Percentiles rank a stretch among this genome's conserved stretches.
Conservation (phyloP, 805 yeast genomes). For the Debaryomyces castellii region DNA sequence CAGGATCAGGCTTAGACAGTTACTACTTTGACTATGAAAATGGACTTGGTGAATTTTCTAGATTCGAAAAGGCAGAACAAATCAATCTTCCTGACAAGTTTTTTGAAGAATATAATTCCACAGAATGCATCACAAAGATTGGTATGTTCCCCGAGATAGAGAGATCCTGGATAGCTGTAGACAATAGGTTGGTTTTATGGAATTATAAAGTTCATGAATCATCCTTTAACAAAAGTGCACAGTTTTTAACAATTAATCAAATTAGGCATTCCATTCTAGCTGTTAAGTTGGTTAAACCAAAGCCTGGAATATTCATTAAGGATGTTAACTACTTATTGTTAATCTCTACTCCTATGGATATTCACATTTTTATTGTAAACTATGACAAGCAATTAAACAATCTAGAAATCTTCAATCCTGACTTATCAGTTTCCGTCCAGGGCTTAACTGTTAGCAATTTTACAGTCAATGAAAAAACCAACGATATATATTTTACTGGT, state of each 20-base stretch:
- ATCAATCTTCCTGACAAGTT: constrained; percentile 79
- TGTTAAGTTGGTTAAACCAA: constrained; percentile 79
- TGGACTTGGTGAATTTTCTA: constrained; percentile 56
- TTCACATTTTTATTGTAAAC: constrained; percentile 75
- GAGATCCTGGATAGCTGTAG: constrained; percentile 84
- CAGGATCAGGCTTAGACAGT: constrained; percentile 53
- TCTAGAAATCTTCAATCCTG: constrained; percentile 76
- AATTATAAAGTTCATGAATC: constrained; percentile 61
- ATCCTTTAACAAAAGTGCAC: constrained; percentile 43
- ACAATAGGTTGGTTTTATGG: constrained; percentile 83
- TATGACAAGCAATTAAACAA: constrained; percentile 42
- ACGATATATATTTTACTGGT: constrained; percentile 85
- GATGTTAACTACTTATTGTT: constrained; percentile 71
- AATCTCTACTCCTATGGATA: constrained; percentile 76
- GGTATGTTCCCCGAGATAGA: constrained; percentile 81
- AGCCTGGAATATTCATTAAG: constrained; percentile 74
- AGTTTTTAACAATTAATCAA: constrained; percentile 79
- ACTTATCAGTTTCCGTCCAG: constrained; percentile 73
- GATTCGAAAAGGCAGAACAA: constrained; percentile 71
- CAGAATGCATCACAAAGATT: constrained; percentile 68
- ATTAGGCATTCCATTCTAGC: constrained; percentile 73
- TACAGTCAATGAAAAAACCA: constrained; percentile 57
- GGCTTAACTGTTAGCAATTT: constrained; percentile 74
- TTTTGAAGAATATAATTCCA: constrained; percentile 65
- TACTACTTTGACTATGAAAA: constrained; percentile 52